Evolutionary conservation across 805 yeast genomes (phyloP), one percentile per base, ranked within the genome.

Genomic region (Candida palmyrensis): DNA sequence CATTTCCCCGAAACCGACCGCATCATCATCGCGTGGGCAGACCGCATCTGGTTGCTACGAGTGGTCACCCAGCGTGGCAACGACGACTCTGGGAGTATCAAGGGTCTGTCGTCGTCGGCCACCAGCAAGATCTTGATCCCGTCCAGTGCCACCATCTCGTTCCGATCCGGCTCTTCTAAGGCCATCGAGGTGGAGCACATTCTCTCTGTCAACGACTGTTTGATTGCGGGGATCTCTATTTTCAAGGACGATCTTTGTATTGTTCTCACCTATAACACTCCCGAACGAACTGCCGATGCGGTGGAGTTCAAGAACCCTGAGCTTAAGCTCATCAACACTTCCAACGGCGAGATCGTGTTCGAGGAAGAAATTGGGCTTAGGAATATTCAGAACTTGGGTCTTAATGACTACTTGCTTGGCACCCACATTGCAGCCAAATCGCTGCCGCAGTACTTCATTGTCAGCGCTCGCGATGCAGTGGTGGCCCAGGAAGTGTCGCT

Each of bases 401-500:
- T 83, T 12, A 89, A 90, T 51, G 97, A 92, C 51, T 85, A 83
- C 49, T 79, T 75, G 42, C 55, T 89, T 29, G 75, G 79, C 1
- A 73, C 72, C 31, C 67, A 68, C 49, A 57, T 71, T 21, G 76
- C 71, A 2, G 43, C 39, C 2, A 48, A 43, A 0, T 50, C 55
- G 0, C 44, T 55, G 4, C 54, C 64, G 6, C 64, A 67, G 35
- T 86, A 82, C 62, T 83, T 71, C 46, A 64, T 92, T 13, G 66
- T 90, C 4, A 77, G 90, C 49, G 86, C 96, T 0, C 73, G 75
- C 29, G 97, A 88, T 57, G 90, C 81, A 1, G 82, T 90, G 1
- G 62, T 78, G 11, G 87, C 88, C 0, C 73, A 79, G 44, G 86
- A 81, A 40, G 66, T 83, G n/a, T 78, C 77, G 33, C 56, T 82